Evolutionary conservation across 129 eudicot species (phyloP), one percentile per base, ranked within the genome.

Genomic region (Scalesia atractyloides): DNA sequence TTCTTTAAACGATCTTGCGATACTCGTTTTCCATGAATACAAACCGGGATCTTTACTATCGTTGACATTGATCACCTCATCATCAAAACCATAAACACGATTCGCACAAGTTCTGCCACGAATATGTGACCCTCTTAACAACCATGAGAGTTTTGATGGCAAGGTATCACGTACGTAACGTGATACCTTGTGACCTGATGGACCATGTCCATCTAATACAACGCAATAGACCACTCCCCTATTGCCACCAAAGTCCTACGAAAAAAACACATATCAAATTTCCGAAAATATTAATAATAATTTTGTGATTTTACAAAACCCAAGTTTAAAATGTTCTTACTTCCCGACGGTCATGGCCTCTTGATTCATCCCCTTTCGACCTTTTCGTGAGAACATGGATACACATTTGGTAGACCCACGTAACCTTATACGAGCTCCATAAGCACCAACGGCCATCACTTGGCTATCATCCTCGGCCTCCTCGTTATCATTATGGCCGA

Each of bases 371-470:
- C 30, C 30, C 30, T 24, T 24, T 24, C 30, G 30, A 24, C 30
- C 30, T 24, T 24, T 24, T 24, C 30, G 30, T 24, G 30, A 24
- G 30, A 24, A 24, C 30, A 24, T 87, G 22, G 95, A 87, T 30
- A 83, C 19, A 62, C 36, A 72, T 30, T 72, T 84, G n/a, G 95
- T 85, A 15, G 86, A 87, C 43, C 95, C 95, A 43, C 80, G 82
- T 16, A 90, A 66, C 62, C 87, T 71, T 18, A 90, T 71, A 48
- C 70, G 78, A 1, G 89, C 86, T 37, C 96, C 96, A 14, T 17
- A 63, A 39, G 83, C 86, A 12, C 88, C 96, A 36, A 76, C 62
- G 47, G 52, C 34, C 7, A 61, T 33, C 39, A 80, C 62, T 11
- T 72, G 75, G 26, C 72, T 73, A 18, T 62, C 64, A 3, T 78